Percentiles rank a stretch among this genome's conserved stretches.
These are phyloP conservation scores for Annulohypoxylon nitens DNA, from an alignment of 495 filamentous ascomycete genomes.

Conservation along the genomic window DNA sequence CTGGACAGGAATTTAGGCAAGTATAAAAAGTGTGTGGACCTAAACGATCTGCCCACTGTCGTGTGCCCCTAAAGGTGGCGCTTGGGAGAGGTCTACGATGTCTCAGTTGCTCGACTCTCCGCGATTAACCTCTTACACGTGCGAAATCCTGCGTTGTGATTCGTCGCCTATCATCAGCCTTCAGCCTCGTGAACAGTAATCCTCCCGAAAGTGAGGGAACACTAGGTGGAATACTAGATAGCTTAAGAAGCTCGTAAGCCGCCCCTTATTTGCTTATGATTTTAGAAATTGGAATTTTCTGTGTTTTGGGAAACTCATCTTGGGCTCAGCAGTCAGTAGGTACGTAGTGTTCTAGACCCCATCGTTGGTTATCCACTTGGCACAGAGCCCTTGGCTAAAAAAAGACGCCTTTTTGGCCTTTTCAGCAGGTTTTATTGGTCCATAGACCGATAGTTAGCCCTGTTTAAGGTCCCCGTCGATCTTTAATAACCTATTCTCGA, in stretches of 20 bases:
- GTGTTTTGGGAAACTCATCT: slow-evolving; percentile 14
- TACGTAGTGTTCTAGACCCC: slow-evolving; percentile 29
- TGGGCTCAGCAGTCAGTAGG: slow-evolving; percentile 9
- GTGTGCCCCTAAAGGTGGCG: slow-evolving; percentile 37
- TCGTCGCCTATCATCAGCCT: slow-evolving; percentile 47
- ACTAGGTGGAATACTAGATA: not conserved
- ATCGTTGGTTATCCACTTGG: slow-evolving; percentile 38
- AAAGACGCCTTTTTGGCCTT: not conserved
- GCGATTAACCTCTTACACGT: slow-evolving; percentile 49
- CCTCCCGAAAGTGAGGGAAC: slow-evolving; percentile 3
- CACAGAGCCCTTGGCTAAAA: slow-evolving; percentile 30
- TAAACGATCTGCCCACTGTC: slow-evolving; percentile 27
- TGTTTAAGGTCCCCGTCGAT: slow-evolving; percentile 37
- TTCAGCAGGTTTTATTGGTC: slow-evolving; percentile 39
- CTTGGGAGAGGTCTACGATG: slow-evolving; percentile 32
- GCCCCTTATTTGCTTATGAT: slow-evolving; percentile 10
- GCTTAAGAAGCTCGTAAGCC: slow-evolving; percentile 34
- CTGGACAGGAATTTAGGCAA: slow-evolving; percentile 27
- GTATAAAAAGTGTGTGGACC: slow-evolving; percentile 29
- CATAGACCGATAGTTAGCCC: slow-evolving; percentile 29
- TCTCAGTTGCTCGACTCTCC: slow-evolving; percentile 42
- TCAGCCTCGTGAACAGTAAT: slow-evolving; percentile 38
- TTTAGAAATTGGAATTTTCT: slow-evolving; percentile 8
- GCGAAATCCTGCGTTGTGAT: slow-evolving; percentile 47
- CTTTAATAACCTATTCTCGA: slow-evolving; percentile 34